Evolutionary conservation across 129 eudicot species (phyloP), one percentile per base, ranked within the genome.

Genomic region (Dittrichia graveolens): DNA sequence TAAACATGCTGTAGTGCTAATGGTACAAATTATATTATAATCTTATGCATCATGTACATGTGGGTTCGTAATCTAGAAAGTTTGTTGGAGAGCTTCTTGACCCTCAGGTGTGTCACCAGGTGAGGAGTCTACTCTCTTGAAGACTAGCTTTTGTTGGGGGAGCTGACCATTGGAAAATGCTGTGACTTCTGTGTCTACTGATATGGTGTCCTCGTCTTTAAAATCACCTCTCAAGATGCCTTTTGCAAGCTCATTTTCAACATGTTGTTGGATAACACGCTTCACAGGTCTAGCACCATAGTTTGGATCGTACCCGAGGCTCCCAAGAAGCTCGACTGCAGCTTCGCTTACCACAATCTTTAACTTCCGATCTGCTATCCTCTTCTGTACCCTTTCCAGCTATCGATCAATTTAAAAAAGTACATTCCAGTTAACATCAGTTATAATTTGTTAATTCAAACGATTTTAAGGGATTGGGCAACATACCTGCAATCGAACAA

Each of bases 231-330:
- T 86, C 85, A 95, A 75, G 10, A 95, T 95, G 0, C 97, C 99
- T 80, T 90, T 95, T 4, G 97, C 99, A 35, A 95, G 90, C 84
- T 90, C 99, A 18, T 95, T 95, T 49, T 95, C 99, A 3, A 95
- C 88, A 37, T 95, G 54, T 9, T 95, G 99, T 76, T 95, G 99
- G 47, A 90, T 88, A 69, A 95, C 96, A n/a, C 97, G 85, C 78
- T 95, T 95, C 70, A 95, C 97, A 0, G 98, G 97, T 82, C 98
- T 81, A 13, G 98, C 98, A 44, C 98, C 98, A 50, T 90, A 94
- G 78, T 83, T 95, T 13, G 99, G 99, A 77, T 95, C 99, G 38
- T 95, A 95, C 39, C 99, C 97, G 1, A 95, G 94, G 68, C 75
- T 86, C 44, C 94, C 97, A 0, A 92, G 80, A 12, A 92, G 88